Base-by-base conservation (phyloP, 345 rosid genomes). In the Clausena lansium region DNA sequence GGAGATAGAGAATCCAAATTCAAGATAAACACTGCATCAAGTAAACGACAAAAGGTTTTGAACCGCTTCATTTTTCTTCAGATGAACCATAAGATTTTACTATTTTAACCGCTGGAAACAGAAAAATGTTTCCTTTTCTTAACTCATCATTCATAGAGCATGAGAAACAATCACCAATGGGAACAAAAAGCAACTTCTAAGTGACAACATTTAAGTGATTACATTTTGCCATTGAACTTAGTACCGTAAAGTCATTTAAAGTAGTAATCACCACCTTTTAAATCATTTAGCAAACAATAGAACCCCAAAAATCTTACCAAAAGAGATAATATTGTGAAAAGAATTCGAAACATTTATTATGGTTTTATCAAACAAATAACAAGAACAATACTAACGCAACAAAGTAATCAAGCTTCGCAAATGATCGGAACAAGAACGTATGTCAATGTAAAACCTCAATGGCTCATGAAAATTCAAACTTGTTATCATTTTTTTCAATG, bases 1-100 rank as follows among this genome's bases (percentile, higher is more conserved):
- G 41, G 22, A 71, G 60, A 73, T 14, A 7, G 55, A 28, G 71
- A 74, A 80, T 78, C 52, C 36, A 52, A 36, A 35, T 24, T 4
- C 39, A 27, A 28, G 14, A 64, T 60, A 76, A 57, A 7, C 45
- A 38, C 73, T 14, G 74, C 68, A 70, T 75, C 77, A 71, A 81
- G 73, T 27, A 72, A 47, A 62, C 55, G 65, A 68, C 71, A 63
- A 28, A 28, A 19, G 27, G 27, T 50, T 13, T 35, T 35, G 67
- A 76, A 50, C 32, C 72, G 62, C 41, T 79, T 62, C 9, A 13
- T 54, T 17, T 58, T 57, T 58, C 75, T 76, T 69, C 39, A 24
- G 17, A 6, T 20, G 10, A 17, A 67, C 55, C 30, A 4, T 60
- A 57, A 58, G 30, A 73, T 63, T 32, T 33, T 58, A 32, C 22